These are phyloP conservation scores for Solanum piurae DNA, from an alignment of 257 asterid species.

Conservation along the genomic window DNA sequence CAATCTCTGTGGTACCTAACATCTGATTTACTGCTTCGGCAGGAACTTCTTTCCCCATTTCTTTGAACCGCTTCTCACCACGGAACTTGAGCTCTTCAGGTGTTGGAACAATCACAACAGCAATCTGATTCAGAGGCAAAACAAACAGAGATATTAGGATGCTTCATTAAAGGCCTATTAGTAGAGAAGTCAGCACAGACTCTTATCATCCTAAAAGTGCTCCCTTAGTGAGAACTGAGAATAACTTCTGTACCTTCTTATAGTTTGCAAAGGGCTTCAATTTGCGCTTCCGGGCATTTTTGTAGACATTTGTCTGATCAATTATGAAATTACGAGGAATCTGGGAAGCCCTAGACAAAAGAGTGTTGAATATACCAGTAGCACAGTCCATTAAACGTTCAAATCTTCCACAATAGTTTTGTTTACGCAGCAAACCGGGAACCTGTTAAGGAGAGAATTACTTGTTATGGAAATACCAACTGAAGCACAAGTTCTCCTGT, in stretches of 20 bases:
- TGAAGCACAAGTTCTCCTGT: not conserved
- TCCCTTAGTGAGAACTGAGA: not conserved
- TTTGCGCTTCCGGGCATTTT: conserved; percentile 47
- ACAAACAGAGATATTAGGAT: not conserved
- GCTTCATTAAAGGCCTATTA: not conserved
- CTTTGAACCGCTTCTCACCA: conserved; percentile 31
- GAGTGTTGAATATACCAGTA: conserved; percentile 39
- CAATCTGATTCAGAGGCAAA: conserved; percentile 28
- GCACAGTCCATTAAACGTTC: conserved; percentile 44
- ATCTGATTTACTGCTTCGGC: conserved; percentile 35
- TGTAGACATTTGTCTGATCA: conserved; percentile 49
- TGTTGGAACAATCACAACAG: conserved; percentile 43
- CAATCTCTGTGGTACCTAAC: conserved; percentile 30
- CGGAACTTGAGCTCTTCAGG: conserved; percentile 37
- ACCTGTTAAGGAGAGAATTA: conserved; percentile 20
- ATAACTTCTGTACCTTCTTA: conserved; percentile 23
- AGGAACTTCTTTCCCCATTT: conserved; percentile 45
- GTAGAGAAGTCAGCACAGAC: not conserved
- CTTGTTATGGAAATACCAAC: not conserved
- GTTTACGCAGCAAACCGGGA: conserved; percentile 32
- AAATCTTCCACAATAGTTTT: conserved; percentile 25
- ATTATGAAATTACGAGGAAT: conserved; percentile 49
- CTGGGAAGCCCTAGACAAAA: conserved; percentile 45
- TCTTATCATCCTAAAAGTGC: not conserved
- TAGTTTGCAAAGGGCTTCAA: conserved; percentile 39